Percentiles rank a stretch among this genome's conserved stretches.
Evolutionary conservation across 2,329 filamentous ascomycete species (phyloP).

Genomic region (Rosellinia necatrix): DNA sequence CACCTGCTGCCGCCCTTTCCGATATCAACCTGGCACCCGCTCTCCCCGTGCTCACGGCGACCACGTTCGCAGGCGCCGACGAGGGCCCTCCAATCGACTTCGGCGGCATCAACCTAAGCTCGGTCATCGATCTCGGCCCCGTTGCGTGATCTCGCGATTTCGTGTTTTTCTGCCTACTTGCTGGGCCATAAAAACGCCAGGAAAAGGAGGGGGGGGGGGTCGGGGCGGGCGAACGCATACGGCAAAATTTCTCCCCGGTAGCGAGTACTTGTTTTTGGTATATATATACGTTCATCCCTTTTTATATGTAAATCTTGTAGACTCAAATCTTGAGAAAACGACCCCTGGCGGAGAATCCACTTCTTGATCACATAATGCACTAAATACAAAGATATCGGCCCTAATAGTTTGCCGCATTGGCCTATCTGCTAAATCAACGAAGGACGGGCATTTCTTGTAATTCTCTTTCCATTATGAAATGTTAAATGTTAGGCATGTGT

Average conservation of each 20-base stretch:
- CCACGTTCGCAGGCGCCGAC: constrained; percentile 35
- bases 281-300: too few species aligned
- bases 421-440: neutral
- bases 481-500: too few species aligned
- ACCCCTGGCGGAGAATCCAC: constrained; percentile 21
- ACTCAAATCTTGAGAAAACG: neutral
- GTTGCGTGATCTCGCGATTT: constrained; percentile 17
- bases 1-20: constrained; percentile 17
- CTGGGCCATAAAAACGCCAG: too few species aligned
- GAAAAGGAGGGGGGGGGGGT: neutral
- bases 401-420: neutral
- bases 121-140: constrained; percentile 34
- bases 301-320: constrained; percentile 8
- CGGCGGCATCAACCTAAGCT: constrained; percentile 34
- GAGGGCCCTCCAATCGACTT: constrained; percentile 37
- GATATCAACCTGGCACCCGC: constrained; percentile 22
- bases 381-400: constrained; percentile 9
- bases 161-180: too few species aligned
- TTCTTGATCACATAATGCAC: constrained; percentile 19
- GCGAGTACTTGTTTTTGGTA: constrained; percentile 2
- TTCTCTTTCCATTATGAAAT: too few species aligned
- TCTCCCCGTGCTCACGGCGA: constrained; percentile 27
- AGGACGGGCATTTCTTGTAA: too few species aligned
- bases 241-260: neutral
- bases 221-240: neutral